phyloP scores from a whole-genome alignment of 1,284 basidiomycete species.

The Takashimella tepidaria region DNA sequence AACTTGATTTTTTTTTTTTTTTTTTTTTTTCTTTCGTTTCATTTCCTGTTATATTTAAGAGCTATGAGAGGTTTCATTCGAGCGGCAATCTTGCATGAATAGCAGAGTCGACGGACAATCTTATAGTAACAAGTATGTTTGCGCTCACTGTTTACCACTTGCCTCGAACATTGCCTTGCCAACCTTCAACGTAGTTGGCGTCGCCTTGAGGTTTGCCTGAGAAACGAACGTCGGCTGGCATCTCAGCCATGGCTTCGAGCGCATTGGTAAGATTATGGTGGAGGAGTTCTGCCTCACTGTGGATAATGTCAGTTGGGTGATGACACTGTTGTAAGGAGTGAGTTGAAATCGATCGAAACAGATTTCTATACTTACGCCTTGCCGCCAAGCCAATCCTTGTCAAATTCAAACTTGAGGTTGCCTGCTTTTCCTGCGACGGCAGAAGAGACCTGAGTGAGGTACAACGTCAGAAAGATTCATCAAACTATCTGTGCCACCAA shows the following conservation, averaged over 20 bases:
- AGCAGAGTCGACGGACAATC: background rate
- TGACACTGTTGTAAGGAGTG: background rate
- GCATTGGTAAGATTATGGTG: conserved; percentile 29
- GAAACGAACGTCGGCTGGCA: background rate
- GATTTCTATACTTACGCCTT: conserved; percentile 34
- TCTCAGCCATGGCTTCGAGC: background rate
- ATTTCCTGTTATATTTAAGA: too few relatives aligned
- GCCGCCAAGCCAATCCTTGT: conserved; percentile 43
- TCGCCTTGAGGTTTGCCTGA: background rate
- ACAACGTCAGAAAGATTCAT: too few relatives aligned
- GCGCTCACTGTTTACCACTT: conserved; percentile 6
- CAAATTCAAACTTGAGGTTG: conserved; percentile 40
- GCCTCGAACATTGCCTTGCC: conserved; percentile 14
- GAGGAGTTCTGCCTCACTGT: conserved; percentile 33
- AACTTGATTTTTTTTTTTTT: too few relatives aligned
- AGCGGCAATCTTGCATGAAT: too few relatives aligned
- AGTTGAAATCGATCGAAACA: conserved; percentile 6
- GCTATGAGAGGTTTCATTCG: too few relatives aligned
- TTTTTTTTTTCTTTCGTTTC: too few relatives aligned
- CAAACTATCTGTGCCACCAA: too few relatives aligned
- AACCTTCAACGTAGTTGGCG: conserved; percentile 10
- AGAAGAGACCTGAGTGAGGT: conserved; percentile 6
- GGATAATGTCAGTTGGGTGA: background rate
- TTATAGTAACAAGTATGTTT: background rate
- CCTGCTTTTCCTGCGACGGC: conserved; percentile 25